Evolutionary conservation across 2,329 filamentous ascomycete species (phyloP).

Genomic region (Trichoderma sp.): DNA sequence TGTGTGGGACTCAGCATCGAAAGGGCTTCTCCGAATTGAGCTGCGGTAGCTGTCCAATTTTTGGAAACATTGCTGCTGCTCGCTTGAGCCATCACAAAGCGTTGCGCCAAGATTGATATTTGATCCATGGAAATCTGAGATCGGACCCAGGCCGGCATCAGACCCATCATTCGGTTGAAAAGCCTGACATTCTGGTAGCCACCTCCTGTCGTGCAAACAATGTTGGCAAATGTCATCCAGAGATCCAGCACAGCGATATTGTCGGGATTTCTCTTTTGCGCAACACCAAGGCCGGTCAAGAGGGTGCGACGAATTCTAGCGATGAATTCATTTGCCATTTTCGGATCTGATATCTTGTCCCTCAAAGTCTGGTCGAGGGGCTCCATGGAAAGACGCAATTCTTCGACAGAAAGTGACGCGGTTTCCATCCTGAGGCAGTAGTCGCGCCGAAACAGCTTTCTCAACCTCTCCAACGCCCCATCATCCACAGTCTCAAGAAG

Average conservation of each 20-base stretch:
- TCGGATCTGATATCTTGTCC: constrained; percentile 20
- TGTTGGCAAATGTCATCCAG: constrained; percentile 25
- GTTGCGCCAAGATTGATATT: constrained; percentile 21
- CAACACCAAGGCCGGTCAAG: constrained; percentile 24
- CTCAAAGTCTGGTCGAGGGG: constrained; percentile 26
- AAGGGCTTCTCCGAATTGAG: constrained; percentile 26
- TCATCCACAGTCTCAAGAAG: constrained; percentile 1
- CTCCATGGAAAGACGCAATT: constrained; percentile 23
- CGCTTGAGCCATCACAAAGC: constrained; percentile 27
- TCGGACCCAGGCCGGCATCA: constrained; percentile 25
- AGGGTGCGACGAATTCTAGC: constrained; percentile 28
- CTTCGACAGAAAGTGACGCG: constrained; percentile 23
- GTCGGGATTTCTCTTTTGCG: background rate
- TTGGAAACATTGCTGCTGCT: constrained; percentile 23
- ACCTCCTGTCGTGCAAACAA: constrained; percentile 20
- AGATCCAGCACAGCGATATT: constrained; percentile 21
- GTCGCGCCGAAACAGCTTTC: constrained; percentile 21
- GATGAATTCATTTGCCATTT: constrained; percentile 23
- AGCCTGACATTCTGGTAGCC: constrained; percentile 26
- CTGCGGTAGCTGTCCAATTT: constrained; percentile 25
- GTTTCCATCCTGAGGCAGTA: constrained; percentile 23
- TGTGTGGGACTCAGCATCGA: constrained; percentile 18
- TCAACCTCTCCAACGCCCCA: constrained; percentile 15
- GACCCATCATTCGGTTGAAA: constrained; percentile 24
- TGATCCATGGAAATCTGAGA: constrained; percentile 20